These are phyloP conservation scores for Xylariaceae sp. DNA, from an alignment of 2,329 filamentous ascomycete species.

Conservation along the genomic window DNA sequence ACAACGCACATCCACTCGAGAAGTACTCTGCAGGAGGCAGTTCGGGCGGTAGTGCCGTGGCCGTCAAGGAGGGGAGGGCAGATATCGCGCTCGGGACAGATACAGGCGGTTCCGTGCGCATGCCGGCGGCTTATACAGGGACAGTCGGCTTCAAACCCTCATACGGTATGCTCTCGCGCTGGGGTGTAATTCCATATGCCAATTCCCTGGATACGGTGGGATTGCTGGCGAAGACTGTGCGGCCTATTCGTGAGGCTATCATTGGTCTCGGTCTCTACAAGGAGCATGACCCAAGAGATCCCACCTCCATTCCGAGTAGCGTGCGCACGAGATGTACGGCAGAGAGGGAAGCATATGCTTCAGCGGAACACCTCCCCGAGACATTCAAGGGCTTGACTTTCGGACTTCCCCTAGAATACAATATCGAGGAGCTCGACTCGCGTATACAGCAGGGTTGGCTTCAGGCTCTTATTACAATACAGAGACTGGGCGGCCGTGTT, in stretches of 20 bases:
- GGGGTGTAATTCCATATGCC: slow-evolving; percentile 88
- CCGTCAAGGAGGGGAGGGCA: slow-evolving; percentile 68
- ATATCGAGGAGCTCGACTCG: slow-evolving; percentile 78
- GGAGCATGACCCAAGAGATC: slow-evolving; percentile 72
- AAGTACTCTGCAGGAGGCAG: slow-evolving; percentile 77
- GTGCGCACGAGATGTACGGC: slow-evolving; percentile 58
- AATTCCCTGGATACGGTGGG: slow-evolving; percentile 94
- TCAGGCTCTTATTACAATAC: slow-evolving; percentile 63
- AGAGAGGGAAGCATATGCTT: slow-evolving; percentile 37
- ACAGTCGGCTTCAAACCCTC: slow-evolving; percentile 88
- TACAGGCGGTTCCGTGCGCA: slow-evolving; percentile 85
- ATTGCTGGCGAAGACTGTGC: slow-evolving; percentile 65
- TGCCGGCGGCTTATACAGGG: slow-evolving; percentile 87
- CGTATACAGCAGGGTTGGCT: slow-evolving; percentile 74
- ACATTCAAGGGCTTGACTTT: slow-evolving; percentile 51
- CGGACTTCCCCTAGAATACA: slow-evolving; percentile 78
- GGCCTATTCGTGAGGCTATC: slow-evolving; percentile 57
- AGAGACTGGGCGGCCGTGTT: slow-evolving; percentile 70
- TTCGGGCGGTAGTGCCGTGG: slow-evolving; percentile 90
- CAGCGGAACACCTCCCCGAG: slow-evolving; percentile 17
- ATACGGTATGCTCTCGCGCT: slow-evolving; percentile 84
- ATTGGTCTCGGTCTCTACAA: slow-evolving; percentile 55
- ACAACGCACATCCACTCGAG: slow-evolving; percentile 50
- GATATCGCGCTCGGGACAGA: slow-evolving; percentile 84
- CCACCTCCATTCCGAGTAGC: slow-evolving; percentile 68